These are phyloP conservation scores for Baudoinia panamericana DNA, from an alignment of 495 filamentous ascomycete species.

Conservation along the genomic window DNA sequence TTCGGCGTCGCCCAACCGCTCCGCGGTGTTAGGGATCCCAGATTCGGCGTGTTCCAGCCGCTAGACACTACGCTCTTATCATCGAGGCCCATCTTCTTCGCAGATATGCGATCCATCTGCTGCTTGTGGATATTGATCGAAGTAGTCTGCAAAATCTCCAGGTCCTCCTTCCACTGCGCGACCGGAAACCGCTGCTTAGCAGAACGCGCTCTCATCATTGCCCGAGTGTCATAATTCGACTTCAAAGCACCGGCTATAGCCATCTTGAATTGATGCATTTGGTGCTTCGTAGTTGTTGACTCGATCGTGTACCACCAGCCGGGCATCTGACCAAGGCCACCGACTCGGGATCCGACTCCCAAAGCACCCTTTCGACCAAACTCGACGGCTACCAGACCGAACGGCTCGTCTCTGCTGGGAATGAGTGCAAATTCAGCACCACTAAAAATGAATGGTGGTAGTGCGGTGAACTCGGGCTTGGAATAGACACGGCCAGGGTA, in stretches of 20 bases:
- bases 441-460: conserved; percentile 64
- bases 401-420: conserved; percentile 67
- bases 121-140: conserved; percentile 25
- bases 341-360: conserved; percentile 54
- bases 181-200: conserved; percentile 65
- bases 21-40: conserved; percentile 16
- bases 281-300: conserved; percentile 54
- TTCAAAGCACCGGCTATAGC: conserved; percentile 54
- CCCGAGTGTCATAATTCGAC: conserved; percentile 44
- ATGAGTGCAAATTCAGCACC: conserved; percentile 71
- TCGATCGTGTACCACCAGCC: conserved; percentile 63
- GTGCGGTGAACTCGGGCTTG: conserved; percentile 61
- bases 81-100: conserved; percentile 11
- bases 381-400: conserved; percentile 70
- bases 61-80: conserved; percentile 8
- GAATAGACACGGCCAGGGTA: conserved; percentile 69
- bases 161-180: conserved; percentile 31
- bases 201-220: conserved; percentile 62
- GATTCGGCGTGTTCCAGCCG: conserved; percentile 18
- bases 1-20: conserved; percentile 18
- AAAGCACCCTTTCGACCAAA: conserved; percentile 68
- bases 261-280: conserved; percentile 58
- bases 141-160: conserved; percentile 29
- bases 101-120: conserved; percentile 10
- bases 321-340: conserved; percentile 68